A percentile compares a stretch with the other conserved stretches of the same genome.
phyloP scores from a whole-genome alignment of 306 rosid species.

The Lathyrus sativus region DNA sequence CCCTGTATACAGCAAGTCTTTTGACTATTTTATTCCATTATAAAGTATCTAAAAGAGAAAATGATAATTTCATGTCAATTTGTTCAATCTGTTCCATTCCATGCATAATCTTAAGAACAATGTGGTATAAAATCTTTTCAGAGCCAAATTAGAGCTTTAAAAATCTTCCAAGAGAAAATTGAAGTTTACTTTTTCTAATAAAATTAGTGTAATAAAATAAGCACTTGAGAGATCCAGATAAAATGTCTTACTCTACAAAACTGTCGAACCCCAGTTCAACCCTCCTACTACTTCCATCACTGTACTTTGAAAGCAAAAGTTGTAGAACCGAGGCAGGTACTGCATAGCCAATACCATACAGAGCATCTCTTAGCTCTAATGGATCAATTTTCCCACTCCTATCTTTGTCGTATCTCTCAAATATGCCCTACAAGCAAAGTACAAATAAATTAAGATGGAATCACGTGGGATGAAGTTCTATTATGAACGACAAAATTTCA shows the following conservation, averaged over 20 bases:
- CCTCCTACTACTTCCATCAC: conserved; percentile 57
- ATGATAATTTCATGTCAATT: not conserved
- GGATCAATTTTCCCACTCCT: conserved; percentile 81
- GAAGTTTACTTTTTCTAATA: not conserved
- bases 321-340: conserved; percentile 75
- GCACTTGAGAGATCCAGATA: conserved; percentile 19
- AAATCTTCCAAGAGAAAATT: not conserved
- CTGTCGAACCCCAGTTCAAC: conserved; percentile 76
- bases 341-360: conserved; percentile 75
- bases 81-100: not conserved
- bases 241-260: conserved; percentile 75
- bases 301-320: conserved; percentile 68
- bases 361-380: conserved; percentile 87
- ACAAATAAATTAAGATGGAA: no score
- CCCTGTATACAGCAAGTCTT: no score
- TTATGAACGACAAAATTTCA: no score
- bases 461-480: no score
- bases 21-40: conserved; percentile 11
- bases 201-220: not conserved
- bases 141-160: not conserved
- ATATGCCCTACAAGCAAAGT: conserved; percentile 57
- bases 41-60: not conserved
- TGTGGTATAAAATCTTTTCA: conserved; percentile 1
- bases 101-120: conserved; percentile 5
- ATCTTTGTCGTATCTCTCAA: conserved; percentile 85